Evolutionary conservation across 2,329 filamentous ascomycete genomes (phyloP), one percentile per base, ranked within the genome.

Genomic region (Fusarium tanahbumbuense): DNA sequence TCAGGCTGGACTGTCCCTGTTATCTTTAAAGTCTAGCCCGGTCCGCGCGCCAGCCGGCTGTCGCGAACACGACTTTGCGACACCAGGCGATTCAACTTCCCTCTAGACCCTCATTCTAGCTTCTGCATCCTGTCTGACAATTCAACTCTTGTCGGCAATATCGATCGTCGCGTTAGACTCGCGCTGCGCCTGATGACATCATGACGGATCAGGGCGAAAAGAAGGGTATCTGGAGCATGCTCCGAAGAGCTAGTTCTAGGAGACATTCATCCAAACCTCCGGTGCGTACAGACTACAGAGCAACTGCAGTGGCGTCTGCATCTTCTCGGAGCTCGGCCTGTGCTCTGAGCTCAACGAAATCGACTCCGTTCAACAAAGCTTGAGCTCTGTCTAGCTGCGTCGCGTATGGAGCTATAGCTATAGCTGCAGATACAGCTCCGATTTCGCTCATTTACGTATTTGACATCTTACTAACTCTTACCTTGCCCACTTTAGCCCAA

Each of bases 141-240:
- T 41, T 46, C 25, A 15, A 23, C 45, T 40, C 13, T 44, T 53
- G 48, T 56, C 32, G 30, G 45, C 44, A 49, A 44, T 40, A 62
- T 56, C 27, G 48, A 63, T 60, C 42, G 59, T 71, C 69, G 57
- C 62, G n/a, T 48, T 40, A 52, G 49, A 67, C 56, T 69, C 56
- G 44, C 46, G 64, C 60, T 55, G 46, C 54, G 48, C 52, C 61
- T 47, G 28, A 76, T 72, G 71, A 65, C 69, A 76, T 71, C 69
- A 80, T 79, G 79, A 75, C 79, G 54, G 78, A 79, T 54, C 75
- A 75, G 54, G 70, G 70, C 48, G 76, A 77, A 42, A 76, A 83
- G 77, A 83, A 81, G 71, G 78, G 82, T 50, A 84, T 87, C 65
- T 84, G 82, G 83, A 79, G 81, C 64, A 77, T 89, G 58, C 81